phyloP scores from a whole-genome alignment of 2,329 filamentous ascomycete species.

The Cercospora sp. region DNA sequence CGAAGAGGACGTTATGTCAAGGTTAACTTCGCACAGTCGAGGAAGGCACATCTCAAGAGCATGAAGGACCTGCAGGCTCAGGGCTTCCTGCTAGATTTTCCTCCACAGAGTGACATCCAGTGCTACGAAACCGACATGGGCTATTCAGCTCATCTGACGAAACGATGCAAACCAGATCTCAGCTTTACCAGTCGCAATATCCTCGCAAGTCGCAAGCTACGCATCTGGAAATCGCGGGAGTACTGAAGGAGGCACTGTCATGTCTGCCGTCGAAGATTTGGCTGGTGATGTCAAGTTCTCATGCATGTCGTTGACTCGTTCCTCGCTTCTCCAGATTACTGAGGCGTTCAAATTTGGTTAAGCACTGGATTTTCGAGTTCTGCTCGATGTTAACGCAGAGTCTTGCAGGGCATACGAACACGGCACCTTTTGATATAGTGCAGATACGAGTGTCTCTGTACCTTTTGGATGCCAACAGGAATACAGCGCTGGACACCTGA shows the following conservation, averaged over 20 bases:
- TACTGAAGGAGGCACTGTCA: background rate
- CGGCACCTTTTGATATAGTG: background rate
- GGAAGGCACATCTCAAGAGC: background rate
- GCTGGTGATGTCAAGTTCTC: background rate
- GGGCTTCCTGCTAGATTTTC: background rate
- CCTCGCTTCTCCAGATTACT: background rate
- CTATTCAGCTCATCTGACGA: background rate
- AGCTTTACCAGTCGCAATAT: background rate
- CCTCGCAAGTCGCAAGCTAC: background rate
- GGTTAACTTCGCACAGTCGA: background rate
- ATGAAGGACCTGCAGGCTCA: background rate
- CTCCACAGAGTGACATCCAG: background rate
- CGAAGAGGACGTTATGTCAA: background rate
- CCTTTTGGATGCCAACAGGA: background rate
- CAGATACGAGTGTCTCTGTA: background rate
- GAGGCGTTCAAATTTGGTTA: background rate
- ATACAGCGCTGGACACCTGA: background rate
- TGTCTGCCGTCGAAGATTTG: background rate
- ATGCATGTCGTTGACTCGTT: background rate
- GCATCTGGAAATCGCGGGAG: background rate
- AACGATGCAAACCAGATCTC: background rate
- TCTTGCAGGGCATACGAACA: background rate
- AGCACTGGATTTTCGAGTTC: background rate
- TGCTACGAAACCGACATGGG: background rate
- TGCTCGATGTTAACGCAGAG: background rate